Evolutionary conservation across 352 stramenopile species (phyloP), one percentile per base, ranked within the genome.

Genomic region (Globisporangium polare): DNA sequence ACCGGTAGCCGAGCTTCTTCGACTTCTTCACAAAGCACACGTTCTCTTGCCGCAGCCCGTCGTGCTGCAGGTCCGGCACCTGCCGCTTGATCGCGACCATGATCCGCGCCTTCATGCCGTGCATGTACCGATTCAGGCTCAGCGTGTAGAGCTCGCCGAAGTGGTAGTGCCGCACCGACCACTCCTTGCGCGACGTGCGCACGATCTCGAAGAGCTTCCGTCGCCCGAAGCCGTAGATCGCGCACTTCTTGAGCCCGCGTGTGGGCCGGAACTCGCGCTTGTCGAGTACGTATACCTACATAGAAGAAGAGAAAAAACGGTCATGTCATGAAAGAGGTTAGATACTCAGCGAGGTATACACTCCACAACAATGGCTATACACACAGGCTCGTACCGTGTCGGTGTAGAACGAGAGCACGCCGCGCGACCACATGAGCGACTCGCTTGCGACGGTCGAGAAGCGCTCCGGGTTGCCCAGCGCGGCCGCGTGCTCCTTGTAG

Each of bases 21-120:
- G 75, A 87, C 54, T 92, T 92, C 62, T 87, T 86, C 45, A 94
- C 78, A 46, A 91, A 90, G 60, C 83, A 90, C 54, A 94, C 75
- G 67, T 82, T 80, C 64, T 94, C 86, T 49, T 88, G 69, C 22
- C 82, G 80, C 60, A 91, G 63, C 0, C 67, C 73, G 51, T 79
- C 76, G 43, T 86, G 73, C 51, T 77, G 59, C 31, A 71, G 37
- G 31, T 91, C 71, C 20, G 81, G 78, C 41, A 92, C 72, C 46
- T 74, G 60, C 39, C 83, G 81, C 67, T 78, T 84, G 63, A 94
- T 79, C 39, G 77, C 75, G 29, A 94, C 83, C 81, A 92, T 91
- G 69, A 85, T 77, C 37, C 89, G 80, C 62, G 75, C 65, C 59
- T 78, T 82, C 65, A 90, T 81, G n/a, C 78, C 63, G 20, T 79